Evolutionary conservation across 2,329 filamentous ascomycete genomes (phyloP).

Genomic region (Meredithiella fracta): DNA sequence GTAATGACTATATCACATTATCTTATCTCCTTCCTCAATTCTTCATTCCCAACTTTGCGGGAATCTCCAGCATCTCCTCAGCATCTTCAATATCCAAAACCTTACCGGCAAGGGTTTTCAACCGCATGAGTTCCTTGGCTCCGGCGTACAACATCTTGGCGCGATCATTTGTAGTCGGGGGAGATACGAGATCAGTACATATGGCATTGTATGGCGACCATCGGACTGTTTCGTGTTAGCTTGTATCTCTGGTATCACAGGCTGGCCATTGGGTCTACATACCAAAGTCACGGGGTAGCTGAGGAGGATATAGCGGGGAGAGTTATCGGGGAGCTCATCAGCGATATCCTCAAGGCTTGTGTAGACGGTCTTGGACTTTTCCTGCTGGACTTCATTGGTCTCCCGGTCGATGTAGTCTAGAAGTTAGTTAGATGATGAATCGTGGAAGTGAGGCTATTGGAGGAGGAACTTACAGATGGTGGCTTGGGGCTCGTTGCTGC

Average conservation of each 20-base stretch:
- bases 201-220: conserved; percentile 74
- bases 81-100: conserved; percentile 70
- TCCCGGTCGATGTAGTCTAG: conserved; percentile 79
- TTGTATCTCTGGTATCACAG: conserved; percentile 1
- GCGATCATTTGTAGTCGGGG: conserved; percentile 81
- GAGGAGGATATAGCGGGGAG: conserved; percentile 74
- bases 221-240: conserved; percentile 39
- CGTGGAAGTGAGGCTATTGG: too few species aligned
- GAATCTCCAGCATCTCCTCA: conserved; percentile 72
- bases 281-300: conserved; percentile 84
- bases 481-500: conserved; percentile 73
- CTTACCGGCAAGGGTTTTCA: conserved; percentile 73
- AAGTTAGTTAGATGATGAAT: conserved; percentile 1
- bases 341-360: conserved; percentile 62
- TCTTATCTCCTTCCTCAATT: conserved; percentile 10
- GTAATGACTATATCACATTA: background rate
- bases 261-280: conserved; percentile 18
- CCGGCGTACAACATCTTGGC: conserved; percentile 88
- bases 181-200: conserved; percentile 88
- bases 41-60: conserved; percentile 39
- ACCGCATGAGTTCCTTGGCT: conserved; percentile 89
- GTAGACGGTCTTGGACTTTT: conserved; percentile 62
- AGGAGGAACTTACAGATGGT: conserved; percentile 68
- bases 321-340: conserved; percentile 83
- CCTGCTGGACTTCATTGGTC: conserved; percentile 74